Base-by-base conservation (phyloP, 352 stramenopile species). In the Globisporangium camurandrum region DNA sequence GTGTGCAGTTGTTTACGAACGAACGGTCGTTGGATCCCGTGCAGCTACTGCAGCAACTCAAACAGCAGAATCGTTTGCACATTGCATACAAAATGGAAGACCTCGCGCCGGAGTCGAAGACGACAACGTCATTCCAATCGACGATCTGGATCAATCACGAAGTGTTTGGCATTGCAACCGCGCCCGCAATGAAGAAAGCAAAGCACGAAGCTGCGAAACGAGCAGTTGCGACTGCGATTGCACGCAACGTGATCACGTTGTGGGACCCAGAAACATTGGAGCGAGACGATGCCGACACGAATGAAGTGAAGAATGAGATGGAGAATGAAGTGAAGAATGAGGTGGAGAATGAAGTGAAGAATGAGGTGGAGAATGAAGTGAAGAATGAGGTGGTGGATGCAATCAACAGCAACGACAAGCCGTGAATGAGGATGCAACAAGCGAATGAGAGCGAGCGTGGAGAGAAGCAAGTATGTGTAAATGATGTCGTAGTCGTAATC, bases 141-240 rank as follows among this genome's bases (percentile, higher is more conserved):
- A 69, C 56, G 0, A 74, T 62, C 5, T 60, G 64, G 22, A 43
- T 90, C 33, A 86, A 86, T 11, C 70, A 62, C 14, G 54, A 77
- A 28, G 11, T 61, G 17, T 52, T 81, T 5, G 63, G 48, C 22
- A 48, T 56, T 14, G 61, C 61, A 0, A 66, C 54, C 6, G 79
- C 67, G 2, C 59, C 88, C 1, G 67, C 76, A 36, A 95, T 95
- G 56, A 89, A 93, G 64, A 97, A 97, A 56, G 79, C 88, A 16
- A 70, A 69, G 38, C 50, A 49, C 7, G 62, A 77, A 44, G 77
- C 71, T n/a, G 75, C 73, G 0, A 56, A 57, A 19, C 59, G 85
- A 23, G 71, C 95, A 56, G 67, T 97, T 56, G 82, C 80, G 30
- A 63, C 74, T 46, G 89, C 82, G 6, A 59, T 93, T 46, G 77